A percentile compares a stretch with the other conserved stretches of the same genome.
phyloP scores from a whole-genome alignment of 495 filamentous ascomycete genomes.

The Cryomyces minteri region DNA sequence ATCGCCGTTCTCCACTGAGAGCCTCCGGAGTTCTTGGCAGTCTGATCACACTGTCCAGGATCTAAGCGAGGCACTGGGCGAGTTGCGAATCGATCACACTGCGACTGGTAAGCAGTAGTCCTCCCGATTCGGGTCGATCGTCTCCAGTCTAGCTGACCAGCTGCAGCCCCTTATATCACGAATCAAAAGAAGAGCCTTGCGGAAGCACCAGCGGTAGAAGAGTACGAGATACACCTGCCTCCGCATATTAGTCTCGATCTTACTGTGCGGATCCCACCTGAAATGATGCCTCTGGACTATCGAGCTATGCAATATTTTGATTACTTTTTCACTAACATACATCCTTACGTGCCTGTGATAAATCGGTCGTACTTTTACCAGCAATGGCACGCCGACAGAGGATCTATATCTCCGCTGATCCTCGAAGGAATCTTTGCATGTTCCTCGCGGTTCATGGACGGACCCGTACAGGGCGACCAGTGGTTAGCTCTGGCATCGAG shows the following conservation, averaged over 20 bases:
- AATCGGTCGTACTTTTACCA: conserved; percentile 72
- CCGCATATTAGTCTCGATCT: conserved; percentile 46
- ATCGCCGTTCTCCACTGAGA: no score
- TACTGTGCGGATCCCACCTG: conserved; percentile 76
- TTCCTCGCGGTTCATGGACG: conserved; percentile 63
- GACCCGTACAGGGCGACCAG: conserved; percentile 68
- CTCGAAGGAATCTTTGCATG: conserved; percentile 95
- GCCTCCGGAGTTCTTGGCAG: not conserved
- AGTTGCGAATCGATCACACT: conserved; percentile 70
- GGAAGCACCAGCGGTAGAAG: conserved; percentile 63
- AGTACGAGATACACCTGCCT: conserved; percentile 43
- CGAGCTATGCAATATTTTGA: conserved; percentile 75
- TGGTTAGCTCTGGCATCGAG: conserved; percentile 89
- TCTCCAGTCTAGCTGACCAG: conserved; percentile 9
- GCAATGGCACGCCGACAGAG: conserved; percentile 76
- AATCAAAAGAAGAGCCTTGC: conserved; percentile 47
- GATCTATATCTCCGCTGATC: conserved; percentile 77
- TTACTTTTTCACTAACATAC: conserved; percentile 80
- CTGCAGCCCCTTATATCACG: conserved; percentile 67
- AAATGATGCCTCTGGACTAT: conserved; percentile 82
- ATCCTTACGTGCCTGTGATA: conserved; percentile 90
- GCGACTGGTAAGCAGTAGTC: conserved; percentile 53
- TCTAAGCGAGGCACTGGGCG: conserved; percentile 64
- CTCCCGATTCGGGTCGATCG: not conserved
- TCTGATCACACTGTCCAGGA: not conserved